Base-by-base conservation (phyloP, 345 rosid species). In the Punica granatum region DNA sequence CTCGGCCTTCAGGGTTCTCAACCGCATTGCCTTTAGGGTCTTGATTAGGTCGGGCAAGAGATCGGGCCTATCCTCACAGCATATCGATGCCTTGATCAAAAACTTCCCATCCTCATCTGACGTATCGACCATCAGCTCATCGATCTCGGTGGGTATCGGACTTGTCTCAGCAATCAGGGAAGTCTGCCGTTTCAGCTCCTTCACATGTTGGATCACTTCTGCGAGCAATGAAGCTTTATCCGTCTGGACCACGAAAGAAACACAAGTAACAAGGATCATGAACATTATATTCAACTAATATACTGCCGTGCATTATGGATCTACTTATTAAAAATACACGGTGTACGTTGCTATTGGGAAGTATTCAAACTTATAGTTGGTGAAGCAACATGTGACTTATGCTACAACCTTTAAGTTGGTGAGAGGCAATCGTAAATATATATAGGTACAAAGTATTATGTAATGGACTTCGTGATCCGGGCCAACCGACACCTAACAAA, bases 181-280 rank as follows among this genome's bases (percentile, higher is more conserved):
- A 8, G 95, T 91, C 80, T 88, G 92, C 35, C 89, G 85, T 74
- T 88, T 88, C 15, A 91, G 83, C 76, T 94, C 99, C 73, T 89
- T 94, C n/a, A 94, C 95, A 37, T 91, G 96, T 69, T 94, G 99
- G 79, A 94, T 94, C 36, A 94, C 99, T 77, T 94, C 97, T 15
- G 97, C 99, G 32, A 94, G 83, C 82, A 94, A 73, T 39, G 97
- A 94, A 7, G 99, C 99, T 77, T 94, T 94, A 81, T 94, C 99
- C 65, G 99, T 94, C 99, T 91, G 61, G 60, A 70, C 21, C 30
- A 66, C 60, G 33, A 73, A 63, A 30, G 10, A 59, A 63, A n/a
- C 63, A 64, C 53, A 62, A 32, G 42, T 30, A 30, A 65, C 54
- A 60, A 7, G 39, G 6, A 35, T 4, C 11, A 37, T 37, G 41